Evolutionary conservation across 169 alveolate species (phyloP).

Genomic region (Plasmodium fragile): DNA sequence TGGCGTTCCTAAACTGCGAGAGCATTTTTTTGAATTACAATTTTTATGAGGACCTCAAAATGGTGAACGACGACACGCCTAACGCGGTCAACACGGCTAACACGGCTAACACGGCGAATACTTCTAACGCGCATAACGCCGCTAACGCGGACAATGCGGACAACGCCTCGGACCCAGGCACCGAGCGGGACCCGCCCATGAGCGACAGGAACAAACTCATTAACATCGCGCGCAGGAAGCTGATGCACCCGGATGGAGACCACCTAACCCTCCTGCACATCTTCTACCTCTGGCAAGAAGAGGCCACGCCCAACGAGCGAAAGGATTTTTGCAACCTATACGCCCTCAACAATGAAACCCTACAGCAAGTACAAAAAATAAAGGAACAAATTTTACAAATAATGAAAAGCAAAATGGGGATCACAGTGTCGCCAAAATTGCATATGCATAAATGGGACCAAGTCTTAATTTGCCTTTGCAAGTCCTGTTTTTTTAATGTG

Average conservation of each 20-base stretch:
- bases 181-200: conserved; percentile 78
- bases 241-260: conserved; percentile 97
- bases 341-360: conserved; percentile 86
- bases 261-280: conserved; percentile 95
- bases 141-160: neutral
- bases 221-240: conserved; percentile 93
- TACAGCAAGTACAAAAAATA: conserved; percentile 81
- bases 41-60: conserved; percentile 93
- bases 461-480: conserved; percentile 78
- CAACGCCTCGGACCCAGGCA: too few species aligned
- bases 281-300: conserved; percentile 85
- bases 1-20: conserved; percentile 86
- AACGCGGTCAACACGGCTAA: too few species aligned
- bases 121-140: neutral
- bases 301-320: conserved; percentile 78
- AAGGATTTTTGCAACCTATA: conserved; percentile 88
- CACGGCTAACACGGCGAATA: neutral
- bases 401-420: conserved; percentile 13
- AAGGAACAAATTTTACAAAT: conserved; percentile 57
- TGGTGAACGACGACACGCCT: conserved; percentile 85
- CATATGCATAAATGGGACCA: conserved; percentile 76
- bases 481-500: conserved; percentile 81
- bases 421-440: conserved; percentile 12
- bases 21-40: conserved; percentile 89
- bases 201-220: conserved; percentile 91